These are phyloP conservation scores for Talaromyces sp. DNA, from an alignment of 2,329 filamentous ascomycete species.

Conservation along the genomic window DNA sequence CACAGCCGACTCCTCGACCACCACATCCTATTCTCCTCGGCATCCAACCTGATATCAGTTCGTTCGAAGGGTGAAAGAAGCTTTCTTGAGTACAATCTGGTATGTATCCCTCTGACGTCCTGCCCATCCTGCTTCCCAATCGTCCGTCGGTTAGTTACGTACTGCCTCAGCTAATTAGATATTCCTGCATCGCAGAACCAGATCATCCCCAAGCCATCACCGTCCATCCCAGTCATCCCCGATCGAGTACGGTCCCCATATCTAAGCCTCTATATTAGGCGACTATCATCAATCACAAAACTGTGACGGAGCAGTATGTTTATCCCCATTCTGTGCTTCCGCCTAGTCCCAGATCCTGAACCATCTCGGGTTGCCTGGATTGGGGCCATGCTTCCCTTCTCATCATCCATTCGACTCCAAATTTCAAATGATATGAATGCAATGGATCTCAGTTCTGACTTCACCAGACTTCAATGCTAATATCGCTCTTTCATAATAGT, in stretches of 20 bases:
- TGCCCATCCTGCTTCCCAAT: slow-evolving; percentile 19
- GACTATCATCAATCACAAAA: slow-evolving; percentile 28
- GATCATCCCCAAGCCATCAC: slow-evolving; percentile 35
- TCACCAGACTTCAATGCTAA: background rate
- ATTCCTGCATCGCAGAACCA: slow-evolving; percentile 26
- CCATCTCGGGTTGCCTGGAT: background rate
- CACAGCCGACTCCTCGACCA: background rate
- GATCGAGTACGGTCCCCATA: slow-evolving; percentile 23
- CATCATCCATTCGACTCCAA: background rate
- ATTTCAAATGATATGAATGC: background rate
- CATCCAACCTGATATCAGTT: background rate
- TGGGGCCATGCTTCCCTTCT: background rate
- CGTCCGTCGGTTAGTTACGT: slow-evolving; percentile 3
- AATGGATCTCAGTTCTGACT: background rate
- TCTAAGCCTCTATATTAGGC: slow-evolving; percentile 25
- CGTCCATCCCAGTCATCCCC: slow-evolving; percentile 23
- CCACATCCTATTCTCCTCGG: background rate
- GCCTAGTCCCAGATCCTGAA: slow-evolving; percentile 24
- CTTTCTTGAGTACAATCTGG: background rate
- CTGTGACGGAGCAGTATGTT: slow-evolving; percentile 33
- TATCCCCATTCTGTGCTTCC: slow-evolving; percentile 31
- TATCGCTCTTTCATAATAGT: background rate
- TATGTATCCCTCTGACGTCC: slow-evolving; percentile 14
- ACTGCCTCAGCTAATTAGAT: slow-evolving; percentile 30
- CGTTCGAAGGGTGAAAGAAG: background rate